Conservation (phyloP, 2,329 filamentous ascomycete species). For the Pseudogymnoascus sp. region DNA sequence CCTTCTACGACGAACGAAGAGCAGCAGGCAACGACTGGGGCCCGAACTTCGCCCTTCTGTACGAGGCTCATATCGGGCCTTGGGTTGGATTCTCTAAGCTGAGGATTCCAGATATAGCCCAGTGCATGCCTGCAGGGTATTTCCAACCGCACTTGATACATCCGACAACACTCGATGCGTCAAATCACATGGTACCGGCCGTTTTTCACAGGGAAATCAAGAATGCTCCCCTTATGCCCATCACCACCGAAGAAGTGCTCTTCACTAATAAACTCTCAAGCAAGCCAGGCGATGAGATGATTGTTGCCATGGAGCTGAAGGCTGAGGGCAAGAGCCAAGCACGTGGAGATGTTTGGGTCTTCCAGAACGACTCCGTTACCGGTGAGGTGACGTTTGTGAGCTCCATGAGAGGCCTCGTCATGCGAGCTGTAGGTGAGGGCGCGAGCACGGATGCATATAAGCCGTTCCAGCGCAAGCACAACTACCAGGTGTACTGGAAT, state of each 20-base stretch:
- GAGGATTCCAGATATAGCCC: slow-evolving; percentile 8
- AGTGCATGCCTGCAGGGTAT: slow-evolving; percentile 10
- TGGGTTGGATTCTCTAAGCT: slow-evolving; percentile 2
- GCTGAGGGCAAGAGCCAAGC: slow-evolving; percentile 6
- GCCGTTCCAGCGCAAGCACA: slow-evolving; percentile 10
- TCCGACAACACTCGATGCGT: slow-evolving; percentile 12
- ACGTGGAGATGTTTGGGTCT: slow-evolving; percentile 5
- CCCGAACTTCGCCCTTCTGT: slow-evolving; percentile 11
- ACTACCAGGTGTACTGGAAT: slow-evolving; percentile 8
- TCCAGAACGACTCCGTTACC: not conserved
- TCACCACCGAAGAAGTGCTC: not conserved
- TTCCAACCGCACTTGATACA: not conserved
- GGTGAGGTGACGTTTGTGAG: not conserved
- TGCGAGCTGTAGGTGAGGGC: slow-evolving; percentile 9
- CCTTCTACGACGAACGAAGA: slow-evolving; percentile 9
- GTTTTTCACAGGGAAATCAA: not conserved
- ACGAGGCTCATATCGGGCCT: slow-evolving; percentile 9
- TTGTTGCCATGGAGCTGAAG: not conserved
- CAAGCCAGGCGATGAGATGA: slow-evolving; percentile 8
- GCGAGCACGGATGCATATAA: not conserved
- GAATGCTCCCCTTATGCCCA: not conserved
- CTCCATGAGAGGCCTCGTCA: not conserved
- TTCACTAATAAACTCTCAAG: not conserved
- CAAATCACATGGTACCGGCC: not conserved
- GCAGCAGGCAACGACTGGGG: slow-evolving; percentile 11